Percentiles rank a stretch among this genome's conserved stretches.
Evolutionary conservation across 2,329 filamentous ascomycete species (phyloP).

Genomic region (Fragosphaeria purpurea): DNA sequence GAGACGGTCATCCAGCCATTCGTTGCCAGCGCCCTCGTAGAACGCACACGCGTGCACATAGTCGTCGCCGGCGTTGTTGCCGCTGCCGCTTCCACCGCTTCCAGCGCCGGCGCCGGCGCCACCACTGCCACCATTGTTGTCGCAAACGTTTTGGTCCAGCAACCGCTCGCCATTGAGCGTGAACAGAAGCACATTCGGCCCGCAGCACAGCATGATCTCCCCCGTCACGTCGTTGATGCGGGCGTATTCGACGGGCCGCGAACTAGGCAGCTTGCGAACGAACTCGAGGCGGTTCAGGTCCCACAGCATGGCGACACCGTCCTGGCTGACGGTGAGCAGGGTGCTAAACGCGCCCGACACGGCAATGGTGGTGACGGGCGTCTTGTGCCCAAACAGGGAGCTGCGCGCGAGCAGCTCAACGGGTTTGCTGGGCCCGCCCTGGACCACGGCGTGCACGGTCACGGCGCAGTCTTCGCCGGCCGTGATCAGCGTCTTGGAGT

Average conservation of each 20-base stretch:
- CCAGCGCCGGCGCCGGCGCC: background rate
- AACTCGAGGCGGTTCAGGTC: conserved; percentile 87
- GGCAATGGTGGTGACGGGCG: conserved; percentile 69
- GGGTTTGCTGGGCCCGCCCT: conserved; percentile 47
- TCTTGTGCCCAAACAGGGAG: conserved; percentile 83
- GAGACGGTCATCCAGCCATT: conserved; percentile 81
- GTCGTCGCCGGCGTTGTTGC: conserved; percentile 48
- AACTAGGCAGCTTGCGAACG: conserved; percentile 57
- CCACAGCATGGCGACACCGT: conserved; percentile 78
- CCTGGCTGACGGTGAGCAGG: conserved; percentile 70
- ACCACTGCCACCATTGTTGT: background rate
- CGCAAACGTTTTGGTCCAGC: conserved; percentile 70
- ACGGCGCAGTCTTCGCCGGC: conserved; percentile 88
- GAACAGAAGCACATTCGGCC: conserved; percentile 65
- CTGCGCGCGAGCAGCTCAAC: conserved; percentile 72
- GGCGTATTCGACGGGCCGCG: conserved; percentile 58
- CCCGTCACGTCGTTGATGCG: conserved; percentile 85
- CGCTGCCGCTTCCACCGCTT: conserved; percentile 11
- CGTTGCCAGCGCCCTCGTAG: conserved; percentile 82
- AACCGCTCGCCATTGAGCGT: conserved; percentile 80
- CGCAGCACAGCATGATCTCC: conserved; percentile 76
- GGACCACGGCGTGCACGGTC: conserved; percentile 70
- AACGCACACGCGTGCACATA: conserved; percentile 75
- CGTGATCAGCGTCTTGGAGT: conserved; percentile 83
- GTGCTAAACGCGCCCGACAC: conserved; percentile 83